phyloP scores from a whole-genome alignment of 495 filamentous ascomycete genomes.

The Viridothelium virens region DNA sequence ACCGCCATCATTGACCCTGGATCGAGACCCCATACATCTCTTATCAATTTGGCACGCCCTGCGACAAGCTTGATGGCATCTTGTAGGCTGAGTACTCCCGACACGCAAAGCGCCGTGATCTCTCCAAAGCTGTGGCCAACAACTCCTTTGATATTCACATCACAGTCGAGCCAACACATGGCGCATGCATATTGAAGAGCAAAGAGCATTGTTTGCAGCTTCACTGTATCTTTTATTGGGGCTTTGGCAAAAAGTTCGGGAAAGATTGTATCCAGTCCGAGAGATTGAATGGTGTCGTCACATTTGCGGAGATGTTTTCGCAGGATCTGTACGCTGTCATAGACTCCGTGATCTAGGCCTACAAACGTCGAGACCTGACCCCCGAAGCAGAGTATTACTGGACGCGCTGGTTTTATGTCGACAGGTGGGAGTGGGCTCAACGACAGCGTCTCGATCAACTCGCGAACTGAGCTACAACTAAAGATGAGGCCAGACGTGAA shows the following conservation, averaged over 20 bases:
- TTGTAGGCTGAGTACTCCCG: constrained; percentile 16
- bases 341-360: constrained; percentile 32
- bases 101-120: constrained; percentile 20
- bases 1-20: not conserved
- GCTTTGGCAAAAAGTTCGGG: constrained; percentile 13
- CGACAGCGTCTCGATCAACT: constrained; percentile 20
- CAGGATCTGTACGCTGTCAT: not conserved
- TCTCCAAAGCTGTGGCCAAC: constrained; percentile 22
- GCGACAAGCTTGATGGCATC: constrained; percentile 20
- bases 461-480: constrained; percentile 6
- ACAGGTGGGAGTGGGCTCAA: not conserved
- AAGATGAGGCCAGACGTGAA: constrained; percentile 17
- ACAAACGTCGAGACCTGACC: constrained; percentile 44
- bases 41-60: constrained; percentile 17
- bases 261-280: not conserved
- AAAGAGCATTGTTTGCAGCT: constrained; percentile 11
- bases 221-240: not conserved
- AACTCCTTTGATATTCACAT: constrained; percentile 8
- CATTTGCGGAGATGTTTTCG: constrained; percentile 11
- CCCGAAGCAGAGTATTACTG: constrained; percentile 49
- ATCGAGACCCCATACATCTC: not conserved
- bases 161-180: constrained; percentile 13
- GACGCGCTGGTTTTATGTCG: constrained; percentile 19
- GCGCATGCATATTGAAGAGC: constrained; percentile 17
- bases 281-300: not conserved